Evolutionary conservation across 257 asterid genomes (phyloP).

Genomic region (Fraxinus anomala): DNA sequence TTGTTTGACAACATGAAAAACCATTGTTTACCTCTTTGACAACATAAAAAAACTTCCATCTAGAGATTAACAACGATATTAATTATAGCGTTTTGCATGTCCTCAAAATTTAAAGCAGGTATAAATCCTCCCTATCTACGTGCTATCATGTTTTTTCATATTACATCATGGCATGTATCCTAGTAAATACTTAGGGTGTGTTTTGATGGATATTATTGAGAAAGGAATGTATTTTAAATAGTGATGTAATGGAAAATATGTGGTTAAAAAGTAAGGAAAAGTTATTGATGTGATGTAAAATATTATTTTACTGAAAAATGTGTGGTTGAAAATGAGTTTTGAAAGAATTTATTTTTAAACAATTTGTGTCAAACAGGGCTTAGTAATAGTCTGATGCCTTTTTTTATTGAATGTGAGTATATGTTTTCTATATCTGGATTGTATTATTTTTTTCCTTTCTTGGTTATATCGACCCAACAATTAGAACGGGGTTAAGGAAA

Average conservation of each 20-base stretch:
- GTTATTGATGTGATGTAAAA: no score
- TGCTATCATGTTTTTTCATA: neutral
- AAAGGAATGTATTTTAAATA: no score
- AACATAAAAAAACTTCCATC: no score
- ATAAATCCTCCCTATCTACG: neutral
- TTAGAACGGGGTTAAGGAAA: conserved; percentile 1
- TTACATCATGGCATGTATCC: neutral
- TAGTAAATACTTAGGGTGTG: neutral
- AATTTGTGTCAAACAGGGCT: no score
- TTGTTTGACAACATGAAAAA: neutral
- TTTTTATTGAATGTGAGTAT: neutral
- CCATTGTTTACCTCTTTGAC: neutral
- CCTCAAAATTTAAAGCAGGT: neutral
- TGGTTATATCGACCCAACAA: neutral
- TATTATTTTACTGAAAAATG: no score
- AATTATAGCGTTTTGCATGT: neutral
- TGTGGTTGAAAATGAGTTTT: no score
- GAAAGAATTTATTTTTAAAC: no score
- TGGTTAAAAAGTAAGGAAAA: no score
- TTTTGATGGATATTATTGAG: no score
- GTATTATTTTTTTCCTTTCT: neutral
- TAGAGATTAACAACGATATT: neutral
- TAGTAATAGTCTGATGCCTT: neutral
- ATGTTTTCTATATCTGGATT: neutral
- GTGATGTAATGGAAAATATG: no score